Evolutionary conservation across 805 yeast genomes (phyloP).

Genomic region (Babjeviella inositovora): DNA sequence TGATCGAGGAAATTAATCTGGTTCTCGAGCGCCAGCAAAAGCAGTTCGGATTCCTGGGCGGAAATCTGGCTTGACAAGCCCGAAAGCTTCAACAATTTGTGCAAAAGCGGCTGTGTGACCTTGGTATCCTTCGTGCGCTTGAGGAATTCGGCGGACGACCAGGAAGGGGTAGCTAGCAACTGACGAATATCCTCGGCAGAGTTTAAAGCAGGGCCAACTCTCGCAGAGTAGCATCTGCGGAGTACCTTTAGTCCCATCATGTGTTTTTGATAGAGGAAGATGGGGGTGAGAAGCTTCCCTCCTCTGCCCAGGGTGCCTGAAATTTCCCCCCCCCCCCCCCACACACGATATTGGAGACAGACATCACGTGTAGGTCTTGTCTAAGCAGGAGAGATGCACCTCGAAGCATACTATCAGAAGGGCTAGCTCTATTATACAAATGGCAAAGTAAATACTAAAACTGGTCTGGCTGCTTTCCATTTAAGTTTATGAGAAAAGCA

Average conservation of each 20-base stretch:
- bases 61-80: conserved; percentile 22
- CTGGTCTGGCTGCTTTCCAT: no score
- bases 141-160: conserved; percentile 10
- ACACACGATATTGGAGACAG: no score
- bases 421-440: no score
- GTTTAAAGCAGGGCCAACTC: conserved; percentile 2
- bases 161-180: conserved; percentile 6
- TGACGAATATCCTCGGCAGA: conserved; percentile 4
- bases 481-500: no score
- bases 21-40: conserved; percentile 18
- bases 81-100: conserved; percentile 24
- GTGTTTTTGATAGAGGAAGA: not conserved
- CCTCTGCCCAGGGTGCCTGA: no score
- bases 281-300: no score
- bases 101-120: conserved; percentile 1
- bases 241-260: not conserved
- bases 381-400: no score
- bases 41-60: conserved; percentile 9
- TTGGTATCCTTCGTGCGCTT: conserved; percentile 3
- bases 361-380: no score
- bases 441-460: no score
- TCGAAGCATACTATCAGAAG: no score
- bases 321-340: no score
- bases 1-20: conserved; percentile 35
- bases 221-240: conserved; percentile 1